Evolutionary conservation across 2,329 filamentous ascomycete genomes (phyloP), one percentile per base, ranked within the genome.

Genomic region (Juglanconis juglandina): DNA sequence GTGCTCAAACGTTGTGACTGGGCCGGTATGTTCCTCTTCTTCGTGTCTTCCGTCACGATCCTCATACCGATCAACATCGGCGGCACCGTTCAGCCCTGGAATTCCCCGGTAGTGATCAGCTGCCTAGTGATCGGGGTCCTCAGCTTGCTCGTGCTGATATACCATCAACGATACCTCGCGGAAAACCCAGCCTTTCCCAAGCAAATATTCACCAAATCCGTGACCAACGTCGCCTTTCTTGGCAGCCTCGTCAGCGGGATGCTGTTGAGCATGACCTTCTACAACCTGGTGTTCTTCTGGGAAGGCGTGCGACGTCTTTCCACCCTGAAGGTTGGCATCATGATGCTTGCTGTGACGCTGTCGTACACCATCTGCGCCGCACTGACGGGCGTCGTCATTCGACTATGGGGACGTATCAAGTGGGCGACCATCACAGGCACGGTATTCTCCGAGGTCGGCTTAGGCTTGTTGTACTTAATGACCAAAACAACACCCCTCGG

Each of bases 291-390:
- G n/a, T 14, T 63, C 6, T 63, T 58, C 54, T 63, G 53, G 58
- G 49, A 54, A 9, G 61, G 58, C 2, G 51, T 63, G 13, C 61
- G 61, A 30, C 50, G 52, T 9, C 32, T 60, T 32, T 5, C 10
- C 5, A 52, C 49, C 6, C 35, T 53, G 4, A 10, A n/a, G 5
- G 13, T 55, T 8, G 61, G 58, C 10, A 9, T 37, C 11, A 51
- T 49, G 58, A 46, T 63, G 24, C 53, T 63, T 5, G 60, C 61
- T 2, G 53, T 60, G 11, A 60, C 61, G 13, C 10, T 60, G 3
- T 41, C 61, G 30, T 60, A 51, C 34, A 53, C 58, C 8, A 6
- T 47, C 24, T 17, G 53, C 5, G 81, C 55, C 33, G 58, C 58
- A 3, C 1, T 54, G 8, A 63, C 61, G 10, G 61, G 61, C 0